These are phyloP conservation scores for Cladophialophora exuberans DNA, from an alignment of 2,329 filamentous ascomycete species.

Conservation along the genomic window DNA sequence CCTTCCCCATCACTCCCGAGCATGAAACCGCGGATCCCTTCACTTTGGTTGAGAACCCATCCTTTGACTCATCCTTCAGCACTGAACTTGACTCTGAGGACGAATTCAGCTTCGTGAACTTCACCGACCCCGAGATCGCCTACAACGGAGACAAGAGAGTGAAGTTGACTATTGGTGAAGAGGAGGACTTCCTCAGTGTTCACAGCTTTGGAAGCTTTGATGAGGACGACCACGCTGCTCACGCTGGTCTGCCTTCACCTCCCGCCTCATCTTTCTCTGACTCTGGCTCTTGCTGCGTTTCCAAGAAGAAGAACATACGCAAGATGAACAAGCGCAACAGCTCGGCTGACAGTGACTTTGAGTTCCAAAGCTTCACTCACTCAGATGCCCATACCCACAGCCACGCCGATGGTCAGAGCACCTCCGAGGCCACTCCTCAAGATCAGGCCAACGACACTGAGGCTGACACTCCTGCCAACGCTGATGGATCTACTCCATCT, in stretches of 20 bases:
- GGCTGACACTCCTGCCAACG: conserved; percentile 44
- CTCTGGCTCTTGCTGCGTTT: conserved; percentile 28
- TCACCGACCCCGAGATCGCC: conserved; percentile 62
- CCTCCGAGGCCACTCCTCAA: conserved; percentile 43
- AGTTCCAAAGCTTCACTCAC: conserved; percentile 36
- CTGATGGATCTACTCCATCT: conserved; percentile 21
- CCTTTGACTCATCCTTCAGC: conserved; percentile 78
- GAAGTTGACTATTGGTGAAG: conserved; percentile 65
- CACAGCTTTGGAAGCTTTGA: conserved; percentile 77
- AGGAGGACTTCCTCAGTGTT: conserved; percentile 76
- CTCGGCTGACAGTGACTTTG: conserved; percentile 38
- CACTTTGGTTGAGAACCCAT: conserved; percentile 50
- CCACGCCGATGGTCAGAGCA: conserved; percentile 50
- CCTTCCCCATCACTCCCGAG: conserved; percentile 45
- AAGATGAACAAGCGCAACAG: conserved; percentile 40
- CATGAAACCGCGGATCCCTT: conserved; percentile 37
- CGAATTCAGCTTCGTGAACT: conserved; percentile 79
- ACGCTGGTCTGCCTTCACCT: conserved; percentile 66
- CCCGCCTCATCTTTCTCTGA: conserved; percentile 63
- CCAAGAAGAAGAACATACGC: conserved; percentile 50
- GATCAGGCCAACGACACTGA: conserved; percentile 49
- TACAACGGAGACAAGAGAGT: conserved; percentile 71
- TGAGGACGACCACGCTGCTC: conserved; percentile 65
- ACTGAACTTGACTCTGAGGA: conserved; percentile 84
- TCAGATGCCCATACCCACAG: conserved; percentile 38